Evolutionary conservation across 148 eudicot species (phyloP).

Genomic region (Rhododendron henanense): DNA sequence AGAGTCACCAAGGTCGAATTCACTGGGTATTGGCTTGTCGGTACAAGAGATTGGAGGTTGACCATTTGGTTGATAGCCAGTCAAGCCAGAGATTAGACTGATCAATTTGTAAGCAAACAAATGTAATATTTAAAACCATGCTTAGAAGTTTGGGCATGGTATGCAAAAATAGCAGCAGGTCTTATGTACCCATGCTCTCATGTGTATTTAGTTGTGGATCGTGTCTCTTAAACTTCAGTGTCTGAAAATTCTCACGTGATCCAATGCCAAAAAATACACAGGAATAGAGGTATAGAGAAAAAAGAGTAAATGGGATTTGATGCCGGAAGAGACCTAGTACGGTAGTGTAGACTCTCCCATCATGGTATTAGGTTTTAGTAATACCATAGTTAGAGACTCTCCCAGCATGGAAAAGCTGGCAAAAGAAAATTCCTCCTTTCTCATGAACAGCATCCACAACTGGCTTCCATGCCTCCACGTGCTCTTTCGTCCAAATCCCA

Average conservation of each 20-base stretch:
- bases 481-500: constrained; percentile 41
- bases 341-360: neutral
- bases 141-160: neutral
- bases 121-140: neutral
- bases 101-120: neutral
- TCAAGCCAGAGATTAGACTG: neutral
- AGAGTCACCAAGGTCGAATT: constrained; percentile 10
- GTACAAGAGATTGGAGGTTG: constrained; percentile 31
- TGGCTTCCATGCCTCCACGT: constrained; percentile 44
- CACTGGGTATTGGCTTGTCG: constrained; percentile 7
- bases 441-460: constrained; percentile 34
- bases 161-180: neutral
- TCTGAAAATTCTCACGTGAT: too few relatives aligned
- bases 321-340: neutral
- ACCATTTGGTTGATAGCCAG: constrained; percentile 29
- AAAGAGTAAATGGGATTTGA: neutral
- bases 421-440: constrained; percentile 35
- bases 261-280: too few relatives aligned
- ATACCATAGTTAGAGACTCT: constrained; percentile 25
- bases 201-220: neutral
- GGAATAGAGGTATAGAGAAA: too few relatives aligned
- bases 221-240: neutral
- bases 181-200: neutral
- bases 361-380: too few relatives aligned
- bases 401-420: constrained; percentile 30